These are phyloP conservation scores for Diaporthe citrichinensis DNA, from an alignment of 2,329 filamentous ascomycete genomes.

Conservation along the genomic window DNA sequence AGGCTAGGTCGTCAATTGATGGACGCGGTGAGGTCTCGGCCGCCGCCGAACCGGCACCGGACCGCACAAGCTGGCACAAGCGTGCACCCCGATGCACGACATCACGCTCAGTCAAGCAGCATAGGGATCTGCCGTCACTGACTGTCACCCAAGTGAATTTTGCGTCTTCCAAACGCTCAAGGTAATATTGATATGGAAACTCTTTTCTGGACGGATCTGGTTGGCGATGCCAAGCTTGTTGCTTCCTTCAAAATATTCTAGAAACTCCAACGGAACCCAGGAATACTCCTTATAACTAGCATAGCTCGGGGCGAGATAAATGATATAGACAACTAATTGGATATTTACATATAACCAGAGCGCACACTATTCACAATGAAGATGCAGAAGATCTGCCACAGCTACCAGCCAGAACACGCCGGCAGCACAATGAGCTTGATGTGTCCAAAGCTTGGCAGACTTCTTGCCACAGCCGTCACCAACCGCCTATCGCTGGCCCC, in stretches of 20 bases:
- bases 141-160: neutral
- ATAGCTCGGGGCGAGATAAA: neutral
- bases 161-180: neutral
- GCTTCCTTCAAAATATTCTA: neutral
- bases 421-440: neutral
- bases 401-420: neutral
- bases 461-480: neutral
- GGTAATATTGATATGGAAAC: neutral
- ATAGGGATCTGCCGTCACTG: neutral
- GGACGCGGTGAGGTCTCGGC: neutral
- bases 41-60: slow-evolving; percentile 19
- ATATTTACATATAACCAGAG: slow-evolving; percentile 3
- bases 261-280: neutral
- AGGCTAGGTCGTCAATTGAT: slow-evolving; percentile 1
- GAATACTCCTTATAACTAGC: too few species aligned
- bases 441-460: slow-evolving; percentile 6
- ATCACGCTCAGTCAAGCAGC: neutral
- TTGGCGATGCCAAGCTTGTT: neutral
- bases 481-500: neutral
- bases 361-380: neutral
- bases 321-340: slow-evolving; percentile 1
- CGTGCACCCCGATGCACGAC: neutral
- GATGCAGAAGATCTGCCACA: neutral
- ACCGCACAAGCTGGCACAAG: neutral
- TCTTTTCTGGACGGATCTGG: neutral